Conservation (phyloP, 2,329 filamentous ascomycete species). For the Exutisphaerella laricina region DNA sequence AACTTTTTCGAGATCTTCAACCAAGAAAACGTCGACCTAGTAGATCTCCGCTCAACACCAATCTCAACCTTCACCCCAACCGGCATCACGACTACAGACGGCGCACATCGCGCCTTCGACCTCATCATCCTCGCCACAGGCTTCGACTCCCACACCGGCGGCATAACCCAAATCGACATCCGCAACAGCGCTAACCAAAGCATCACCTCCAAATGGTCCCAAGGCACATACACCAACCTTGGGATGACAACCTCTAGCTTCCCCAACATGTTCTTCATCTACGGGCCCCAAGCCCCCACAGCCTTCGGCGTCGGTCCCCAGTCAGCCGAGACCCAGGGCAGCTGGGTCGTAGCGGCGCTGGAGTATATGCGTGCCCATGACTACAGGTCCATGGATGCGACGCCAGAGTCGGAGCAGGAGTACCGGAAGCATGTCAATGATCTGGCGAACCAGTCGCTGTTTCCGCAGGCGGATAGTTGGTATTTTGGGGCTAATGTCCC, state of each 20-base stretch:
- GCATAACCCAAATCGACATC: slow-evolving; percentile 34
- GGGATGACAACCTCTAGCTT: slow-evolving; percentile 28
- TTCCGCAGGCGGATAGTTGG: slow-evolving; percentile 21
- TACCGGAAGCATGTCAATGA: slow-evolving; percentile 32
- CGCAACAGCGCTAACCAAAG: slow-evolving; percentile 30
- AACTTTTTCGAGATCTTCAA: slow-evolving; percentile 44
- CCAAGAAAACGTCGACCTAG: slow-evolving; percentile 36
- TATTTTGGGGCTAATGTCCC: slow-evolving; percentile 40
- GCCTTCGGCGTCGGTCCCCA: slow-evolving; percentile 38
- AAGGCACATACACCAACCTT: slow-evolving; percentile 35
- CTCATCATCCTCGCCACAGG: slow-evolving; percentile 40
- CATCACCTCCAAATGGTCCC: slow-evolving; percentile 12
- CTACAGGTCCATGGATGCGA: slow-evolving; percentile 24
- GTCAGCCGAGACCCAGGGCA: slow-evolving; percentile 35
- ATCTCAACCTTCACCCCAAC: slow-evolving; percentile 34
- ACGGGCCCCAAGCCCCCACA: slow-evolving; percentile 41
- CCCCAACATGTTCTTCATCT: slow-evolving; percentile 34
- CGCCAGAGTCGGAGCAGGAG: slow-evolving; percentile 25
- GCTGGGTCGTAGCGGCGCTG: slow-evolving; percentile 28
- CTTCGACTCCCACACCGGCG: slow-evolving; percentile 35
- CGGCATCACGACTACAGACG: slow-evolving; percentile 37
- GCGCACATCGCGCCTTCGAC: slow-evolving; percentile 37
- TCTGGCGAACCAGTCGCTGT: slow-evolving; percentile 38
- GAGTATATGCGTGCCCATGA: slow-evolving; percentile 11
- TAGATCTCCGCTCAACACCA: slow-evolving; percentile 38